Evolutionary conservation across 202 grass and related monocot genomes (phyloP).

Genomic region (Saccharum hybrid): DNA sequence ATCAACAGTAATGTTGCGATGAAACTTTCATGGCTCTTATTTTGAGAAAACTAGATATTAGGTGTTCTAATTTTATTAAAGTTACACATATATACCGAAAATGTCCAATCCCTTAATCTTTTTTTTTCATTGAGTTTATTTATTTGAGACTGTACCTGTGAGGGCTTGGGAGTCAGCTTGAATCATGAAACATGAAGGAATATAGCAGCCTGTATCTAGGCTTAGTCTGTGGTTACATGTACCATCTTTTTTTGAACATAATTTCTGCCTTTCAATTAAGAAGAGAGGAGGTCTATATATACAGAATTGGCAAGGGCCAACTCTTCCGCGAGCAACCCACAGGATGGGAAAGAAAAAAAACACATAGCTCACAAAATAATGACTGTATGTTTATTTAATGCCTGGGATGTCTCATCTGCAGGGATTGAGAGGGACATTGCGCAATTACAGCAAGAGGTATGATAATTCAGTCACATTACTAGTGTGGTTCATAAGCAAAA

Average conservation of each 20-base stretch:
- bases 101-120: background rate
- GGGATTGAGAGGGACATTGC: conserved; percentile 72
- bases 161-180: conserved; percentile 13
- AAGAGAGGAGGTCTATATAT: background rate
- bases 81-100: background rate
- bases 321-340: background rate
- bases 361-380: background rate
- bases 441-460: conserved; percentile 71
- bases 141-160: conserved; percentile 11
- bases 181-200: conserved; percentile 15
- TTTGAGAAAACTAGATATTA: background rate
- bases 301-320: background rate
- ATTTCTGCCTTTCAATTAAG: background rate
- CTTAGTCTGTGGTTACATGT: background rate
- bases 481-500: background rate
- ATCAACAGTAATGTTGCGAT: background rate
- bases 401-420: conserved; percentile 40
- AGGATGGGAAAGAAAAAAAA: background rate
- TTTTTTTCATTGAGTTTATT: conserved; percentile 20
- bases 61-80: too few relatives aligned
- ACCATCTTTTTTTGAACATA: background rate
- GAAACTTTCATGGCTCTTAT: conserved; percentile 6
- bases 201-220: background rate
- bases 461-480: conserved; percentile 1
- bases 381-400: conserved; percentile 21